Evolutionary conservation across 1,284 basidiomycete species (phyloP).

Genomic region (Ustilago curta): DNA sequence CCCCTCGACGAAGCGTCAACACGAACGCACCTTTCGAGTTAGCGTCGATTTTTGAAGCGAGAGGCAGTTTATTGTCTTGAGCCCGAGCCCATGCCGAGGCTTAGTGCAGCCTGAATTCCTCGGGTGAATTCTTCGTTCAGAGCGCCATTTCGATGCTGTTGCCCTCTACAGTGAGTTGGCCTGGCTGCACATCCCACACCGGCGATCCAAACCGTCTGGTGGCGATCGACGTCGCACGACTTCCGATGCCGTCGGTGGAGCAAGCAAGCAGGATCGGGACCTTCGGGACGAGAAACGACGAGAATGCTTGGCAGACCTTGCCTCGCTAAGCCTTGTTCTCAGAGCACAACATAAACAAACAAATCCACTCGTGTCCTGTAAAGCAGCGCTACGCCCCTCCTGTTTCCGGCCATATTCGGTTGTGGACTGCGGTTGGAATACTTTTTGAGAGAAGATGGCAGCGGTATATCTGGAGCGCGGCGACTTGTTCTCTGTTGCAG

Average conservation of each 20-base stretch:
- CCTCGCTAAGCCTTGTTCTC: background rate
- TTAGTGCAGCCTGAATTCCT: slow-evolving; percentile 36
- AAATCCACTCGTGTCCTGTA: background rate
- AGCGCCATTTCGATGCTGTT: too few species aligned
- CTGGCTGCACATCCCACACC: too few species aligned
- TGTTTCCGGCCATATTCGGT: too few species aligned
- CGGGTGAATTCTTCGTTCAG: too few species aligned
- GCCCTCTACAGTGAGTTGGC: background rate
- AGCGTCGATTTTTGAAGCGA: too few species aligned
- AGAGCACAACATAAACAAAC: background rate
- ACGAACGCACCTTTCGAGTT: too few species aligned
- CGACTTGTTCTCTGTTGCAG: too few species aligned
- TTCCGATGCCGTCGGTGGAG: slow-evolving; percentile 1
- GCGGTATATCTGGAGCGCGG: too few species aligned
- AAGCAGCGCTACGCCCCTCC: background rate
- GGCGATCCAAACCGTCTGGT: background rate
- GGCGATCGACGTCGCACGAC: slow-evolving; percentile 4
- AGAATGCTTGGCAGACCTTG: slow-evolving; percentile 2
- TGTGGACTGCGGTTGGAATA: too few species aligned
- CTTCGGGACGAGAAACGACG: background rate
- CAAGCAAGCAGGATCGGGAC: background rate
- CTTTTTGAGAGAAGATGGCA: too few species aligned
- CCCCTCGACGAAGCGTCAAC: too few species aligned
- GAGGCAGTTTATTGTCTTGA: too few species aligned
- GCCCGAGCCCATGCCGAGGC: slow-evolving; percentile 32